Percentiles rank a stretch among this genome's conserved stretches.
phyloP scores from a whole-genome alignment of 441 rosid species.

The Croton setiger region DNA sequence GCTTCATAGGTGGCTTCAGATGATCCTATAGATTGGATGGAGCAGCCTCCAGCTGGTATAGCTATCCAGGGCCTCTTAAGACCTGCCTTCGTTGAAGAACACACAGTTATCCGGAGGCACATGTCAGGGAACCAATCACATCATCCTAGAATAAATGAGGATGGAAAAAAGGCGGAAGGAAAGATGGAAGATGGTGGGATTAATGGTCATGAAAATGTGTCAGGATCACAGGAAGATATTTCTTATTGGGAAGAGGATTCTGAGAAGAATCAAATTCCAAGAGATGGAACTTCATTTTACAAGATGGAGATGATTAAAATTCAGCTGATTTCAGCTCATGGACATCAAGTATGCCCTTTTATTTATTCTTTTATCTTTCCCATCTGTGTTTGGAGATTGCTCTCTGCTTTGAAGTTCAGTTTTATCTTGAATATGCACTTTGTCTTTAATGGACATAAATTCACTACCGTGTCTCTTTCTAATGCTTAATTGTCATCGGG shows the following conservation, averaged over 20 bases:
- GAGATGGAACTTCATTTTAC: slow-evolving; percentile 58
- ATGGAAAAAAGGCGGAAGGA: slow-evolving; percentile 31
- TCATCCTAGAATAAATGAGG: slow-evolving; percentile 29
- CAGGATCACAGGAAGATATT: slow-evolving; percentile 37
- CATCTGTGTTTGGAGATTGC: slow-evolving; percentile 3
- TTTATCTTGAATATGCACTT: background rate
- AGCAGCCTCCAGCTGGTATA: slow-evolving; percentile 83
- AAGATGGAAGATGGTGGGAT: slow-evolving; percentile 40
- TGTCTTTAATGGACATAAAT: background rate
- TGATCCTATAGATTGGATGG: slow-evolving; percentile 87
- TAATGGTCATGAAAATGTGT: slow-evolving; percentile 40
- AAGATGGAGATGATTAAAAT: slow-evolving; percentile 79
- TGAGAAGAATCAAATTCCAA: slow-evolving; percentile 32
- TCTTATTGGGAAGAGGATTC: slow-evolving; percentile 32
- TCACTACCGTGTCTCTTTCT: background rate
- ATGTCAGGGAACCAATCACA: slow-evolving; percentile 36
- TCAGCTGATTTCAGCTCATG: slow-evolving; percentile 76
- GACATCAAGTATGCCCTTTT: slow-evolving; percentile 54
- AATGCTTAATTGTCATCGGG: background rate
- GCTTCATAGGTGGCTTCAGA: slow-evolving; percentile 67
- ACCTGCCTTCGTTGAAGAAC: slow-evolving; percentile 70
- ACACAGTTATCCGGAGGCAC: slow-evolving; percentile 61
- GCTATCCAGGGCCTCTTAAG: slow-evolving; percentile 81
- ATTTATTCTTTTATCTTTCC: slow-evolving; percentile 3
- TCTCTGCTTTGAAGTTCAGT: background rate